Conservation (phyloP, 257 asterid genomes). For the Rhazya stricta region DNA sequence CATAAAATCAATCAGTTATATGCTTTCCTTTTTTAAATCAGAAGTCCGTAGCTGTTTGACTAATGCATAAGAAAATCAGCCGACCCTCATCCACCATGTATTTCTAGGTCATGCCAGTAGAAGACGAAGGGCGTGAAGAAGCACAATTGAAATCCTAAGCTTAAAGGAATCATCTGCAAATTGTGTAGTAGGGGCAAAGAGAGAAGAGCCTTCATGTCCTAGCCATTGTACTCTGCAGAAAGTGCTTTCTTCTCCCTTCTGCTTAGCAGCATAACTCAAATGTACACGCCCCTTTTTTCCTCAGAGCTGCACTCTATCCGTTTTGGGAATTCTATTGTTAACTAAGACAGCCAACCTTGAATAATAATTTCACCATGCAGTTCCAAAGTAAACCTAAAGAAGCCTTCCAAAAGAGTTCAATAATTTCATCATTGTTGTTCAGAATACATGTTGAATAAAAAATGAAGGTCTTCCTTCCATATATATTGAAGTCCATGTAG, state of each 20-base stretch:
- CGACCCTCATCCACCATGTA: neutral
- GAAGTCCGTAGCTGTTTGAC: neutral
- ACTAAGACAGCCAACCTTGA: neutral
- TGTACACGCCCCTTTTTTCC: neutral
- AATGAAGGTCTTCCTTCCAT: neutral
- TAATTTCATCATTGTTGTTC: neutral
- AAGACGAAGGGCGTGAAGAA: neutral
- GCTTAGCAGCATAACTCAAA: neutral
- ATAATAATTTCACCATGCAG: neutral
- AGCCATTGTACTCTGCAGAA: neutral
- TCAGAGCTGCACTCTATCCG: neutral
- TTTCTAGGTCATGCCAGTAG: neutral
- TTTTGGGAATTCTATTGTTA: neutral
- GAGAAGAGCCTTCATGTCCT: neutral
- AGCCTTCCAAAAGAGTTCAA: too few relatives aligned
- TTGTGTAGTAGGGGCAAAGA: neutral
- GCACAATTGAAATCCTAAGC: neutral
- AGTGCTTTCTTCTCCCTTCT: neutral
- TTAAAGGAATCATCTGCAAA: neutral
- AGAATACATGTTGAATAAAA: neutral
- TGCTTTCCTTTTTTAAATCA: neutral
- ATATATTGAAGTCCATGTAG: neutral
- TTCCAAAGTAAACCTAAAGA: neutral
- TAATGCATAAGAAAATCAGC: neutral
- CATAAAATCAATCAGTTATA: neutral